Base-by-base conservation (phyloP, 352 stramenopile genomes). In the Globisporangium echinulatum region DNA sequence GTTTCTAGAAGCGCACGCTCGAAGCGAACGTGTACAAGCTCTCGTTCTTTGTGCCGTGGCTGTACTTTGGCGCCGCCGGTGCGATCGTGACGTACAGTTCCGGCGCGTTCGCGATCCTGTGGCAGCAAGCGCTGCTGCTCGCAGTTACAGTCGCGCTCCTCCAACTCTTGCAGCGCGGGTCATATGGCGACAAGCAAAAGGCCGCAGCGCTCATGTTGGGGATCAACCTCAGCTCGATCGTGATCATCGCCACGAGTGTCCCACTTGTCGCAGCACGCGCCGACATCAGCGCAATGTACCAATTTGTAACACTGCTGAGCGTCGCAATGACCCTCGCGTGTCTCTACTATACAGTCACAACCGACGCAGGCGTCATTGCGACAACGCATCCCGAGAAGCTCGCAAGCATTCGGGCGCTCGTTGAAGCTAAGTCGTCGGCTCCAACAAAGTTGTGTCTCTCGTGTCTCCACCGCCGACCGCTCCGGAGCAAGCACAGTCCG, bases 361-460 rank as follows among this genome's bases (percentile, higher is more conserved):
- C 63, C 0, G 74, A 92, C 54, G 67, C 83, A 5, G 83, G 83
- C n/a, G 73, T 78, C 14, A 64, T 92, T 15, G 77, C 71, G 37
- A 92, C 83, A 0, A 77, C 72, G 0, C 88, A 88, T 63, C 67
- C 75, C 8, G 79, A 90, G 61, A 90, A 90, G 52, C 63, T 67
- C 7, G 19, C 82, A 65, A 92, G 88, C 57, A 88, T 92, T 49
- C 68, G 68, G 44, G 70, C 63, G 54, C 69, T 92, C 0, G 80
- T 92, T 5, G 83, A 92, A 52, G 82, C 76, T 51, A 92, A 92
- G 68, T 71, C 82, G 36, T 77, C 74, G 10, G 85, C 71, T 37
- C 73, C 78, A 15, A 90, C 80, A 13, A 92, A 92, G 47, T 68
- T 92, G 39, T 92, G 83, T 46, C 77, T 90, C 58, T 88, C 83